Base-by-base conservation (phyloP, 768 basidiomycete genomes). In the Suillus ampliporus region DNA sequence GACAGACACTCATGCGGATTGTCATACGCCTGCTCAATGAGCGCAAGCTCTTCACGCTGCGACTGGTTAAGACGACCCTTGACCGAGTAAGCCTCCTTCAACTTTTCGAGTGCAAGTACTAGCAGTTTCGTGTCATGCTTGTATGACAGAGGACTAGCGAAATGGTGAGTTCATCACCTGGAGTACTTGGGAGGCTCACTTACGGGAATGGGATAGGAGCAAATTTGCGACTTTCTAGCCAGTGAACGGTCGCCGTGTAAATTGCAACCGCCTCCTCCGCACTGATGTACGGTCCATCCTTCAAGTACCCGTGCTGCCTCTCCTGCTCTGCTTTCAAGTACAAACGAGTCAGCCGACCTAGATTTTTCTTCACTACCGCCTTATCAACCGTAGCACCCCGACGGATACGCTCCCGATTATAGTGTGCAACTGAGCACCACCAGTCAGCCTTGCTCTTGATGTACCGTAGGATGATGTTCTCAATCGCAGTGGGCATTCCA, bases 361-460 rank as follows among this genome's bases (percentile, higher is more conserved):
- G 81, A 76, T 99, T 99, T 88, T 99, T 99, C 84, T 98, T 97
- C 17, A 97, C 95, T 50, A 99, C 97, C 5, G 97, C 97, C 78
- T 99, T 99, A 78, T 97, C 95, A 68, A 96, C 95, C 7, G 95
- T 97, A 5, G 96, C 96, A 63, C 96, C 97, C 68, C 97, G 91
- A 46, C 95, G 87, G 65, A 99, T 98, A 81, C 97, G 94, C 72
- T 96, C 95, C 58, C 95, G 94, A 74, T 99, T 98, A 79, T 97
- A 98, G 75, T 99, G 97, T 10, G 97, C 95, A 67, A 97, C 95
- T 11, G 89, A 91, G 75, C 91, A 91, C 95, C 95, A 99, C 97
- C 97, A 98, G 74, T 99, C 97, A 23, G 96, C 93, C 82, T 99
- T 99, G 79, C 90, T 92, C 84, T 99, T 99, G 85, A 99, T 96